Percentiles rank a stretch among this genome's conserved stretches.
phyloP scores from a whole-genome alignment of 2,329 filamentous ascomycete species.

The Nigrospora osmanthi region DNA sequence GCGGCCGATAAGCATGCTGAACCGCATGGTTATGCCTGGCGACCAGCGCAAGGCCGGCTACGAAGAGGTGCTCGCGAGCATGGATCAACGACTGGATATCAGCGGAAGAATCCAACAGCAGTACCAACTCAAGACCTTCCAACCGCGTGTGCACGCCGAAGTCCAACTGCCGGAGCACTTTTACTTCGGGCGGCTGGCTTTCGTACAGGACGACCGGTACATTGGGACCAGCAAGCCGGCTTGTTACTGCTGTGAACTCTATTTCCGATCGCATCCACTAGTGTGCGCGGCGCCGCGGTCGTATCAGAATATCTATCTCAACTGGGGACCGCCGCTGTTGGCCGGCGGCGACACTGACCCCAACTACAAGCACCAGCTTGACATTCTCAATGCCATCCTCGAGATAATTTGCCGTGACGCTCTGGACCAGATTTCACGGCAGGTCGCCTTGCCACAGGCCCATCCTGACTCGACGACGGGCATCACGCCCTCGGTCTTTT shows the following conservation, averaged over 20 bases:
- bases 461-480: constrained; percentile 16
- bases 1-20: constrained; percentile 21
- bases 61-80: constrained; percentile 6
- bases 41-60: constrained; percentile 7
- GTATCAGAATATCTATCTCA: constrained; percentile 30
- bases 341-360: constrained; percentile 1
- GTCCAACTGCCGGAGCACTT: constrained; percentile 40
- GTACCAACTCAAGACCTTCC: constrained; percentile 15
- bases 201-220: constrained; percentile 31
- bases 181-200: constrained; percentile 19
- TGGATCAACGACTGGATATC: constrained; percentile 20
- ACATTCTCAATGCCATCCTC: constrained; percentile 15
- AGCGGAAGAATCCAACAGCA: constrained; percentile 12
- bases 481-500: constrained; percentile 6
- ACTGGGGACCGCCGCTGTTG: constrained; percentile 26
- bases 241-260: constrained; percentile 40
- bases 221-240: constrained; percentile 44
- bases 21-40: constrained; percentile 17
- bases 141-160: constrained; percentile 33
- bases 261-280: constrained; percentile 31
- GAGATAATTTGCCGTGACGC: constrained; percentile 12
- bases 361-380: constrained; percentile 9
- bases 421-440: constrained; percentile 11
- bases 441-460: constrained; percentile 2
- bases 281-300: constrained; percentile 21